Base-by-base conservation (phyloP, 805 yeast species). In the Suhomyces sp. region DNA sequence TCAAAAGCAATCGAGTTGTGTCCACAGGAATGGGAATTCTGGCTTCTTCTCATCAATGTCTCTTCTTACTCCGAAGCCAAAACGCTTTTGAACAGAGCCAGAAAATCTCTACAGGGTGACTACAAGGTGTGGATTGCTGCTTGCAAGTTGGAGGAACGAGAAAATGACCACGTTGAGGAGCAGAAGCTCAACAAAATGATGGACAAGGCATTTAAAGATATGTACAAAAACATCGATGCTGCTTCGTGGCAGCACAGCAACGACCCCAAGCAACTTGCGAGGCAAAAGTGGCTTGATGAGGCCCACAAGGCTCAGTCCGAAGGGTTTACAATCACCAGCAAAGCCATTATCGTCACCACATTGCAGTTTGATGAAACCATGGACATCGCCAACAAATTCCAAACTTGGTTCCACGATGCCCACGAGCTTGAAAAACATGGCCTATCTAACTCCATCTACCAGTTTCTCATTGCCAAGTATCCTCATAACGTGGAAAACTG, bases 61-160 rank as follows among this genome's bases (percentile, higher is more conserved):
- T 78, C 79, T 27, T 61, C 65, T 2, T 71, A 75, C 52, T 60
- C 66, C 5, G 81, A 79, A 8, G 85, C 92, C 0, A 81, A 80
- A 56, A 62, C 67, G 17, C 71, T 82, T 0, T 67, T 91, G 29
- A 83, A 83, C 57, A 67, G 63, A 25, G 96, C 96, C 0, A 72
- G 92, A 55, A 81, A 82, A 50, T 62, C 67, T 0, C 64, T 86
- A 12, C 75, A 77, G 3, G 71, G 74, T 3, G 73, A 81, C 7
- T 67, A 75, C 44, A 73, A 73, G 31, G 74, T 90, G 1, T 89
- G 96, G 93, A 67, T 89, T 2, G 73, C 84, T 0, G 90, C 90
- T 1, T 77, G 84, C 1, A 80, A 83, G 56, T 61, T 90, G 12
- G 96, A 89, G 64, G 79, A 75, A 50, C 54, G 73, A 22, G 93